Percentiles rank a stretch among this genome's conserved stretches.
phyloP scores from a whole-genome alignment of 2,329 filamentous ascomycete genomes.

The Ophiostoma ips region DNA sequence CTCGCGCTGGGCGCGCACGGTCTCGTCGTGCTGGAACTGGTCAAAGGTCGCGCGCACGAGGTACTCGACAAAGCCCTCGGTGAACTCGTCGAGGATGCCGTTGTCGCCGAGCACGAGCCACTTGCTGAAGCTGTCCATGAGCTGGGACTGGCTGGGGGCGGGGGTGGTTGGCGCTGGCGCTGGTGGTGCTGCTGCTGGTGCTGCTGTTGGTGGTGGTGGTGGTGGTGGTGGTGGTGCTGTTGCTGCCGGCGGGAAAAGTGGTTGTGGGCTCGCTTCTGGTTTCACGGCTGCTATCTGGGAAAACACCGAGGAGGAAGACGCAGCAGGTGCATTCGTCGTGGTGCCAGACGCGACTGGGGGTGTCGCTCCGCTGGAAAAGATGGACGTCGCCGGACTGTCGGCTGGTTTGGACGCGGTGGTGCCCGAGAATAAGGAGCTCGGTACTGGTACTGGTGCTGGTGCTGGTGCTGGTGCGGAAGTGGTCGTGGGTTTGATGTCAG shows the following conservation, averaged over 20 bases:
- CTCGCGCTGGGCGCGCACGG: slow-evolving; percentile 28
- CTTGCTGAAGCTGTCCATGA: slow-evolving; percentile 34
- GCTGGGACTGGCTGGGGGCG: slow-evolving; percentile 21
- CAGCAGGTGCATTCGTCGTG: not conserved
- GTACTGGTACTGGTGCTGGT: not conserved
- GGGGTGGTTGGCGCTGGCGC: not conserved
- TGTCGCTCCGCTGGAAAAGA: not conserved
- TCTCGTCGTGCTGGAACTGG: slow-evolving; percentile 26
- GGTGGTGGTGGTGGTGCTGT: not conserved
- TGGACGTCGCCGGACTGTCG: not conserved
- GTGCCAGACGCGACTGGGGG: not conserved
- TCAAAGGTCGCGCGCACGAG: slow-evolving; percentile 29
- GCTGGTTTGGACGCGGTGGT: not conserved
- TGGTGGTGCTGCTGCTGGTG: slow-evolving; percentile 5
- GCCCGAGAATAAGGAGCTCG: not conserved
- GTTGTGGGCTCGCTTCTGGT: not conserved
- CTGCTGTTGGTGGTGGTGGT: not conserved
- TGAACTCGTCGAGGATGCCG: slow-evolving; percentile 38
- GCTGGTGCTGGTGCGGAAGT: not conserved
- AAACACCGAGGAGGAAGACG: not conserved
- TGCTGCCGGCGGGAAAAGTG: not conserved
- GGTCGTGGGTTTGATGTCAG: not conserved
- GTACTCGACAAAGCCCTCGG: slow-evolving; percentile 30
- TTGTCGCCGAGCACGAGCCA: slow-evolving; percentile 42
- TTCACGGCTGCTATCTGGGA: not conserved